phyloP scores from a whole-genome alignment of 2,329 filamentous ascomycete genomes.

The Magnaporthales sp. region DNA sequence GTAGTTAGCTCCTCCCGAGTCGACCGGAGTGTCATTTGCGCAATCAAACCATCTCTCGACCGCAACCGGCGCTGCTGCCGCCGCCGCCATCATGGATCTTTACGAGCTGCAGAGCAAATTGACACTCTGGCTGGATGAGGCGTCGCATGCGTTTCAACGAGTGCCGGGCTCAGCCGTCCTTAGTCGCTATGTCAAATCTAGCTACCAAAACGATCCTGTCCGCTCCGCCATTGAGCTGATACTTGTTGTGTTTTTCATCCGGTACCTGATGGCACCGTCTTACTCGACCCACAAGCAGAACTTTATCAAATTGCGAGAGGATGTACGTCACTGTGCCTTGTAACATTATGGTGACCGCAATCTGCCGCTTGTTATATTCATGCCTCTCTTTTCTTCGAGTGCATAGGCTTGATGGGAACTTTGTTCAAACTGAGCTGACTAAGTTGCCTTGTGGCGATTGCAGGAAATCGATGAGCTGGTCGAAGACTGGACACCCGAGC shows the following conservation, averaged over 20 bases:
- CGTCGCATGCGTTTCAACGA: conserved; percentile 67
- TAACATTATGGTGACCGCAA: conserved; percentile 17
- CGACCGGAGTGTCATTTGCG: not conserved
- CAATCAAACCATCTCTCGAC: not conserved
- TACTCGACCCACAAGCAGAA: conserved; percentile 89
- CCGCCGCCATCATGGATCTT: conserved; percentile 44
- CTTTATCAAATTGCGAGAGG: conserved; percentile 80
- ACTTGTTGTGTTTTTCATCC: conserved; percentile 88
- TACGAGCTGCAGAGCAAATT: conserved; percentile 49
- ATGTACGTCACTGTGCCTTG: conserved; percentile 29
- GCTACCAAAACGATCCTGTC: conserved; percentile 94
- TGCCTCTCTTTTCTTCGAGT: no score
- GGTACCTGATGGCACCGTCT: conserved; percentile 83
- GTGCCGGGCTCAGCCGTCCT: conserved; percentile 91
- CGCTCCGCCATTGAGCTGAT: conserved; percentile 89
- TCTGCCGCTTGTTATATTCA: no score
- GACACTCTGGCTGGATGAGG: conserved; percentile 40
- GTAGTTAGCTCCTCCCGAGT: not conserved
- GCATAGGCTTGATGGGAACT: not conserved
- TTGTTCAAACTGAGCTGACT: conserved; percentile 6
- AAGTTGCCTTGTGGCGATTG: not conserved
- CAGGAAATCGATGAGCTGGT: conserved; percentile 91
- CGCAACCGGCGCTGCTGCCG: not conserved
- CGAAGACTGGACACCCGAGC: conserved; percentile 93
- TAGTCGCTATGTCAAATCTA: conserved; percentile 90